Conservation (phyloP, 116 monocot species). For the Thalassia testudinum region DNA sequence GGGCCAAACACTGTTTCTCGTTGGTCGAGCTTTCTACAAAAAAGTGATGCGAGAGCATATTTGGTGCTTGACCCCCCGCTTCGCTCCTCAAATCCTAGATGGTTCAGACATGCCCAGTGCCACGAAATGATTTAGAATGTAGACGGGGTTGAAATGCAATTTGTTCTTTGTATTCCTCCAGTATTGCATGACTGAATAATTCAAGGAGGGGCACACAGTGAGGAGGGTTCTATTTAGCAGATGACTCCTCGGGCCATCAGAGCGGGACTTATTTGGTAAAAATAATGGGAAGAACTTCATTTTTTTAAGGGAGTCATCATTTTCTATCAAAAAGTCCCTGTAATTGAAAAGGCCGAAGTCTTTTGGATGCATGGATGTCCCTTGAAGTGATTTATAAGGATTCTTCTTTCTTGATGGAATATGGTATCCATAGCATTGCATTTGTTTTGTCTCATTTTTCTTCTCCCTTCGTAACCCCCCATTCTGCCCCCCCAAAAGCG, state of each 20-base stretch:
- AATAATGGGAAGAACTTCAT: slow-evolving; percentile 1
- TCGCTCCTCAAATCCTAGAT: background rate
- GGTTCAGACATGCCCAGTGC: background rate
- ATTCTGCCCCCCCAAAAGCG: no score
- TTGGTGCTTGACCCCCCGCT: background rate
- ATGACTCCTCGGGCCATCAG: slow-evolving; percentile 14
- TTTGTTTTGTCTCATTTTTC: no score
- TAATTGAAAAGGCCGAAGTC: no score
- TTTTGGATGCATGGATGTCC: no score
- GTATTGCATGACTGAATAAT: slow-evolving; percentile 21
- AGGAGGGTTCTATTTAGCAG: slow-evolving; percentile 16
- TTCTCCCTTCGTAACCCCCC: no score
- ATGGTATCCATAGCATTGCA: no score
- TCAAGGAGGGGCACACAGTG: slow-evolving; percentile 8
- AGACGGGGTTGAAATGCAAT: slow-evolving; percentile 1
- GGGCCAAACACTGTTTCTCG: slow-evolving; percentile 8
- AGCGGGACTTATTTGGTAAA: slow-evolving; percentile 15
- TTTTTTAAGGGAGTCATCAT: no score
- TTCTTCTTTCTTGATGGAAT: no score
- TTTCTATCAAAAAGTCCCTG: no score
- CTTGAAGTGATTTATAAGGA: no score
- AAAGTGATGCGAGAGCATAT: slow-evolving; percentile 7
- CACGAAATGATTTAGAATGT: background rate
- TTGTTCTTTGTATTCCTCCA: slow-evolving; percentile 1
- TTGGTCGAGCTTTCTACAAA: slow-evolving; percentile 9